A percentile compares a stretch with the other conserved stretches of the same genome.
Evolutionary conservation across 2,329 filamentous ascomycete species (phyloP).

Genomic region (Polytolypa hystricis): DNA sequence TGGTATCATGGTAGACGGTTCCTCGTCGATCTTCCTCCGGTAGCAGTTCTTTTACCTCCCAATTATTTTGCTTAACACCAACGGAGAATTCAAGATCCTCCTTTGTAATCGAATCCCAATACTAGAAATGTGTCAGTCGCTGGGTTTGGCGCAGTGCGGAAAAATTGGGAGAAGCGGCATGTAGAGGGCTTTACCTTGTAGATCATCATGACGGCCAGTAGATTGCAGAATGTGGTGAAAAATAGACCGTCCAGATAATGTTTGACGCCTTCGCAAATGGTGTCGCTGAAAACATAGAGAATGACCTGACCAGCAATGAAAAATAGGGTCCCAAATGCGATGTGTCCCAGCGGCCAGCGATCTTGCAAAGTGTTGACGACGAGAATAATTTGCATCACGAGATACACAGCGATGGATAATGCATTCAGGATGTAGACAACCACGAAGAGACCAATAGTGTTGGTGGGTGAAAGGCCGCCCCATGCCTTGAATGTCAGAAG

Average conservation of each 20-base stretch:
- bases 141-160: neutral
- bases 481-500: conserved; percentile 87
- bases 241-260: conserved; percentile 94
- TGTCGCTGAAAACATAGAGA: conserved; percentile 77
- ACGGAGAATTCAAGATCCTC: conserved; percentile 98
- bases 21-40: conserved; percentile 67
- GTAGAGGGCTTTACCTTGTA: conserved; percentile 62
- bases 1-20: conserved; percentile 56
- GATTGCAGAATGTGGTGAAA: conserved; percentile 86
- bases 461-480: conserved; percentile 73
- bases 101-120: conserved; percentile 98
- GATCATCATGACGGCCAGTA: conserved; percentile 97
- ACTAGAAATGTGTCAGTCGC: conserved; percentile 45
- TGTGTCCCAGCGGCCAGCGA: conserved; percentile 88
- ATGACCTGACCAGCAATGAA: conserved; percentile 87
- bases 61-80: conserved; percentile 88
- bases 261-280: conserved; percentile 70
- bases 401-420: conserved; percentile 73
- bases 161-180: neutral
- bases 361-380: conserved; percentile 86
- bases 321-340: conserved; percentile 80
- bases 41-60: conserved; percentile 91
- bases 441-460: conserved; percentile 80
- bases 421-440: conserved; percentile 87
- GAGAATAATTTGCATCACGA: conserved; percentile 76